A percentile compares a stretch with the other conserved stretches of the same genome.
Evolutionary conservation across 257 asterid genomes (phyloP).

Genomic region (Ajuga chamaepitys): DNA sequence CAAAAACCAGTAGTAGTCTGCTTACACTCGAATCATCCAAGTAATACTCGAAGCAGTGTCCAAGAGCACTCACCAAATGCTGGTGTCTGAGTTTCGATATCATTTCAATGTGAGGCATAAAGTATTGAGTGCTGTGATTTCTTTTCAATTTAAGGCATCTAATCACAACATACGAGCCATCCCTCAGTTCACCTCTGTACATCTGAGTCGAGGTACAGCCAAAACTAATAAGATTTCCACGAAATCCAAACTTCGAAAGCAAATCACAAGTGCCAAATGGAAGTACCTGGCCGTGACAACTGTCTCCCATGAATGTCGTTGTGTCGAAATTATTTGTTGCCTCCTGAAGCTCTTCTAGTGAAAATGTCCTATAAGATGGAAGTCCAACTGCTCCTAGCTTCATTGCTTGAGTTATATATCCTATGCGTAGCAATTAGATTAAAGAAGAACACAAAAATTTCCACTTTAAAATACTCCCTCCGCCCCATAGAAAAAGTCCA

Average conservation of each 20-base stretch:
- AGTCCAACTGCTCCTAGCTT: slow-evolving; percentile 64
- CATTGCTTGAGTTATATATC: slow-evolving; percentile 74
- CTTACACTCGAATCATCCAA: slow-evolving; percentile 79
- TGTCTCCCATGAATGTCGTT: slow-evolving; percentile 59
- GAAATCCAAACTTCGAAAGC: no score
- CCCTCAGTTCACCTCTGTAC: slow-evolving; percentile 68
- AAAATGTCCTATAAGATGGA: slow-evolving; percentile 64
- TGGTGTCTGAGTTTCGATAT: slow-evolving; percentile 77
- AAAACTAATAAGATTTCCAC: background rate
- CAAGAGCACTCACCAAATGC: slow-evolving; percentile 75
- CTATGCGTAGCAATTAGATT: slow-evolving; percentile 22
- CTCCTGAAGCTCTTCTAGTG: slow-evolving; percentile 69
- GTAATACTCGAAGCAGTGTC: slow-evolving; percentile 89
- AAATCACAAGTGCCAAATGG: no score
- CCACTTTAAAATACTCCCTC: background rate
- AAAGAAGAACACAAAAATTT: background rate
- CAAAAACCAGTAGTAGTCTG: slow-evolving; percentile 74
- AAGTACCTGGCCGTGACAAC: slow-evolving; percentile 64
- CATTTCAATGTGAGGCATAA: slow-evolving; percentile 71
- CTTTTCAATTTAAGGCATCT: slow-evolving; percentile 62
- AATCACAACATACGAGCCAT: slow-evolving; percentile 57
- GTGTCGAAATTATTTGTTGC: slow-evolving; percentile 67
- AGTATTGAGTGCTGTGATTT: slow-evolving; percentile 46
- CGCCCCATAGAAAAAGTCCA: no score
- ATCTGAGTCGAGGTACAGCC: slow-evolving; percentile 37